Evolutionary conservation across 1,284 basidiomycete species (phyloP).

Genomic region (Naganishia sp.): DNA sequence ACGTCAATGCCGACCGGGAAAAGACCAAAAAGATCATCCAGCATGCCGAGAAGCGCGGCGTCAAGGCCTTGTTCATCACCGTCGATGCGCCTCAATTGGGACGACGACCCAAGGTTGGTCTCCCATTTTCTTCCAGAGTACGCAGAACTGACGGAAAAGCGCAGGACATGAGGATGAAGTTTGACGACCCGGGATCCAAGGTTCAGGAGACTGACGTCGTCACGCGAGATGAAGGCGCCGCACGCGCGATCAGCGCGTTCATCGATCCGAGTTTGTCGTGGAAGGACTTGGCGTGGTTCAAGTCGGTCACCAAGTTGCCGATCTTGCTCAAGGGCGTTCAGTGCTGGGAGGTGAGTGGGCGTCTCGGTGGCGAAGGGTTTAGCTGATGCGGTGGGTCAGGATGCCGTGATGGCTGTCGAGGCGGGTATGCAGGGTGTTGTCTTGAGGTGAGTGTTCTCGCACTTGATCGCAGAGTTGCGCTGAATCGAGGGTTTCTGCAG

Average conservation of each 20-base stretch:
- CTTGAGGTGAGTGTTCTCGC: constrained; percentile 54
- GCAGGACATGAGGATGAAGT: constrained; percentile 93
- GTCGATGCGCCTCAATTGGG: constrained; percentile 92
- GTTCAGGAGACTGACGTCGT: constrained; percentile 64
- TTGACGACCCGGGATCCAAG: constrained; percentile 77
- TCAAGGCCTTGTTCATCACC: constrained; percentile 84
- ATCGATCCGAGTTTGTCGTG: constrained; percentile 88
- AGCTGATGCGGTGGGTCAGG: constrained; percentile 54
- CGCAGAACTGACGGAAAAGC: neutral
- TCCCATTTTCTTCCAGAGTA: neutral
- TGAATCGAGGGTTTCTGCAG: constrained; percentile 41
- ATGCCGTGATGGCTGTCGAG: constrained; percentile 86
- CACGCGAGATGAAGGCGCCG: constrained; percentile 85
- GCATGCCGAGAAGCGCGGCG: constrained; percentile 77
- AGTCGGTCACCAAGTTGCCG: constrained; percentile 87
- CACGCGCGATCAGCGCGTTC: constrained; percentile 91
- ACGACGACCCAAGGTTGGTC: constrained; percentile 71
- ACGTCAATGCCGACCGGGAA: constrained; percentile 80
- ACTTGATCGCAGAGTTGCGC: neutral
- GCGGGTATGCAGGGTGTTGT: constrained; percentile 78
- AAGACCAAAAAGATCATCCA: constrained; percentile 80
- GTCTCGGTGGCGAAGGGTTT: neutral
- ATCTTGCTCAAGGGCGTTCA: constrained; percentile 91
- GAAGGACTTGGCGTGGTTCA: constrained; percentile 85
- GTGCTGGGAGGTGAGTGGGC: constrained; percentile 70